Conservation (phyloP, 176 grass and related monocot species). For the Microstegium vimineum region DNA sequence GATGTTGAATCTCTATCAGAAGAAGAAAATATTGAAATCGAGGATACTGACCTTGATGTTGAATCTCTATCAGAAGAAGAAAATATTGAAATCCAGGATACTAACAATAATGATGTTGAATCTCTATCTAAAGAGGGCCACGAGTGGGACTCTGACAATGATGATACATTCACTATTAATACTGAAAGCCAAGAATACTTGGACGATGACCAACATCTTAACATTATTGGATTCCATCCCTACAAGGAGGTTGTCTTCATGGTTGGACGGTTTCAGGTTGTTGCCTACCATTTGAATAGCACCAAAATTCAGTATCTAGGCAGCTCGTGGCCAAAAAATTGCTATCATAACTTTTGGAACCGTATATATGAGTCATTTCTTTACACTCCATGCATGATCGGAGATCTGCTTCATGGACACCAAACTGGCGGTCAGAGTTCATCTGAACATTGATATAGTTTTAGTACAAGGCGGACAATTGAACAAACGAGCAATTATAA, state of each 20-base stretch:
- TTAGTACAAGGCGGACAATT: not conserved
- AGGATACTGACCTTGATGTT: not conserved
- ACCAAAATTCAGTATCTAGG: conserved; percentile 22
- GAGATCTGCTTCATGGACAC: not conserved
- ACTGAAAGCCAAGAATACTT: not conserved
- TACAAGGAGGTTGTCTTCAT: conserved; percentile 13
- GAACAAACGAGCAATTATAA: not conserved
- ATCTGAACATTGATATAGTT: not conserved
- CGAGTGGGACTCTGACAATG: conserved; percentile 15
- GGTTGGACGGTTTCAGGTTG: not conserved
- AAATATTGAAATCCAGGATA: no score
- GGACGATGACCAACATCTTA: accelerated
- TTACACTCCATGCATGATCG: not conserved
- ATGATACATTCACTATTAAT: not conserved
- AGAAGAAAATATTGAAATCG: no score
- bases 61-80: not conserved
- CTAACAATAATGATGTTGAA: not conserved
- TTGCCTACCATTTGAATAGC: conserved; percentile 15
- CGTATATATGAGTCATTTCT: not conserved
- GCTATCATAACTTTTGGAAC: not conserved
- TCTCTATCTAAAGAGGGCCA: not conserved
- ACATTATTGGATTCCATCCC: conserved; percentile 8
- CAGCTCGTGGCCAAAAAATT: not conserved
- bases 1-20: not conserved
- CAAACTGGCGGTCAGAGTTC: not conserved